Percentiles rank a stretch among this genome's conserved stretches.
These are phyloP conservation scores for Gaultheria prostrata DNA, from an alignment of 148 eudicot species.

Conservation along the genomic window DNA sequence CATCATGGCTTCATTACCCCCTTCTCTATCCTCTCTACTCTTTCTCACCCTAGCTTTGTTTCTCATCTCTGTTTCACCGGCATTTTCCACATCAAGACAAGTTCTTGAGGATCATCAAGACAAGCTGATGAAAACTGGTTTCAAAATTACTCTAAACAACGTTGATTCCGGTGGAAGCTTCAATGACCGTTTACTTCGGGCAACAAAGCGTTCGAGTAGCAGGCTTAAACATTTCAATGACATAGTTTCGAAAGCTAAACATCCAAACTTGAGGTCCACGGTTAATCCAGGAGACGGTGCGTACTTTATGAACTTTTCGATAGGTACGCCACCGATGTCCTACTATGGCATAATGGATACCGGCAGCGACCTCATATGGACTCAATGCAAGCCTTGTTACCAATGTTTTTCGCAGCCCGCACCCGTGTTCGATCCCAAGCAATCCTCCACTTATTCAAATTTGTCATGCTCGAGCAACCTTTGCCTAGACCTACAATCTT, in stretches of 20 bases:
- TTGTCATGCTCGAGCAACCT: neutral
- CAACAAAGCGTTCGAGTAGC: neutral
- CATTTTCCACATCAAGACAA: too few relatives aligned
- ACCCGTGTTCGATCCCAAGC: neutral
- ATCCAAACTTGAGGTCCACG: neutral
- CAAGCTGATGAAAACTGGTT: too few relatives aligned
- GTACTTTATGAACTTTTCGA: neutral
- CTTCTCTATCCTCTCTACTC: too few relatives aligned
- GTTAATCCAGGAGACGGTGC: neutral
- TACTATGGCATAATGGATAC: neutral
- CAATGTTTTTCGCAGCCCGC: neutral
- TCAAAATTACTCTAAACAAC: too few relatives aligned
- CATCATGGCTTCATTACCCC: too few relatives aligned
- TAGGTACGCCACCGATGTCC: neutral
- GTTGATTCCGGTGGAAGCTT: neutral
- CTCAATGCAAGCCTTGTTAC: neutral
- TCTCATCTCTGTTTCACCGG: too few relatives aligned
- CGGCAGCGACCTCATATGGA: neutral
- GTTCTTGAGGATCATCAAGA: too few relatives aligned
- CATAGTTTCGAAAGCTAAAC: neutral
- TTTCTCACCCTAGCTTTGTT: too few relatives aligned
- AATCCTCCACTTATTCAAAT: neutral
- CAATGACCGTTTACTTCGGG: neutral
- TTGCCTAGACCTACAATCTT: neutral
- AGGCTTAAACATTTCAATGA: neutral